Evolutionary conservation across 2,329 filamentous ascomycete genomes (phyloP).

Genomic region (Cadophora luteo-olivacea): DNA sequence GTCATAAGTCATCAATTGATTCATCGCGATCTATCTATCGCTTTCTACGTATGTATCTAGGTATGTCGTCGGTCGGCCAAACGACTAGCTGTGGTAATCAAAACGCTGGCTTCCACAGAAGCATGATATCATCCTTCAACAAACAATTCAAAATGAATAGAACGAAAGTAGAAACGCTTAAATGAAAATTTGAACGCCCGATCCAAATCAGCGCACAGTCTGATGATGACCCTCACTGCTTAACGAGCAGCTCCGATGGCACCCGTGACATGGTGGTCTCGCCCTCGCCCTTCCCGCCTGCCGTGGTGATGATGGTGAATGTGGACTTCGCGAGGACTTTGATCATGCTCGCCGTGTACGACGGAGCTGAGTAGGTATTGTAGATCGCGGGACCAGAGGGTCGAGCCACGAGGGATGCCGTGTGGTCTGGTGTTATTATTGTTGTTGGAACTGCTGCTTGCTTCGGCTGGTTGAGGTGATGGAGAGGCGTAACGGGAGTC

Average conservation of each 20-base stretch:
- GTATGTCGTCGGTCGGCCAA: conserved; percentile 6
- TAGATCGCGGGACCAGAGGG: conserved; percentile 27
- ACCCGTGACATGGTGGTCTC: background rate
- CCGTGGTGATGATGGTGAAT: conserved; percentile 12
- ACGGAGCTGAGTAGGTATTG: conserved; percentile 27
- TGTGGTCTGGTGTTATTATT: background rate
- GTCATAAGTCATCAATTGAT: conserved; percentile 6
- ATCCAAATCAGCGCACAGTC: background rate
- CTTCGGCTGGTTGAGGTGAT: background rate
- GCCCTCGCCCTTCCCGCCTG: conserved; percentile 2
- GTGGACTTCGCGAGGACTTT: conserved; percentile 5
- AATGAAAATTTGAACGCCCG: background rate
- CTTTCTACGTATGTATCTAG: conserved; percentile 7
- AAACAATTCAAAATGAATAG: background rate
- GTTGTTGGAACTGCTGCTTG: background rate
- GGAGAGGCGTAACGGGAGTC: conserved; percentile 3
- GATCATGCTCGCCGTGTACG: conserved; percentile 10
- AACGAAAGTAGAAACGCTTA: background rate
- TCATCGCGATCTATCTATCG: conserved; percentile 12
- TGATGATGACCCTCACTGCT: background rate
- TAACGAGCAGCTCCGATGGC: background rate
- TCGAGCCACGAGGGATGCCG: background rate
- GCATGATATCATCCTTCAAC: conserved; percentile 8
- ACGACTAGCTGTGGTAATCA: background rate
- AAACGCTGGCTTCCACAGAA: background rate